These are phyloP conservation scores for Haplosporangium sp. DNA, from an alignment of 371 early-diverging fungal species.

Conservation along the genomic window DNA sequence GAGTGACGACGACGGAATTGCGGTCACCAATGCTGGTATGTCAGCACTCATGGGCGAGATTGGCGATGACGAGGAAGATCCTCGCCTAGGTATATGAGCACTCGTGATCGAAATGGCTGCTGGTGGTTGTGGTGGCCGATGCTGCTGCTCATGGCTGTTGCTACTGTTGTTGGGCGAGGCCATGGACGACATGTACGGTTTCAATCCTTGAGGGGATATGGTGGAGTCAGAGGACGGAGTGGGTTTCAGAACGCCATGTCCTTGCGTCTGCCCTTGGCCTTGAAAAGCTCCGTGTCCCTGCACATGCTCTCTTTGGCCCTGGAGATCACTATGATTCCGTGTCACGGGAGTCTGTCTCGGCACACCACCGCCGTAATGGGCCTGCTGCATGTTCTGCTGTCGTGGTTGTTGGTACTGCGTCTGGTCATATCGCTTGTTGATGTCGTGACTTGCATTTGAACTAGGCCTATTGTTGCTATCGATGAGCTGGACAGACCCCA, in stretches of 20 bases:
- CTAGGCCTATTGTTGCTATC: not conserved
- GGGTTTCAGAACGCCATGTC: slow-evolving; percentile 11
- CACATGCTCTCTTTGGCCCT: too few relatives aligned
- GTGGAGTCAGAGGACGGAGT: slow-evolving; percentile 4
- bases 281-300: not conserved
- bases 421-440: slow-evolving; percentile 12
- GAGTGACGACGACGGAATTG: slow-evolving; percentile 35
- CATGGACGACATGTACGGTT: slow-evolving; percentile 15
- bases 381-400: not conserved
- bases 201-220: slow-evolving; percentile 6
- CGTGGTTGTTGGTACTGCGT: slow-evolving; percentile 40
- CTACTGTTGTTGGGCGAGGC: not conserved
- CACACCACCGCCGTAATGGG: not conserved
- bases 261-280: slow-evolving; percentile 1
- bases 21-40: slow-evolving; percentile 17
- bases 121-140: not conserved
- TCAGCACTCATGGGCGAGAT: slow-evolving; percentile 10
- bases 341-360: not conserved
- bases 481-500: not conserved
- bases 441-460: not conserved
- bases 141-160: not conserved
- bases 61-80: slow-evolving; percentile 5
- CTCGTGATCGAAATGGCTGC: slow-evolving; percentile 1
- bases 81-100: slow-evolving; percentile 3
- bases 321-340: not conserved